These are phyloP conservation scores for Penicillium occitanis DNA, from an alignment of 2,329 filamentous ascomycete species.

Conservation along the genomic window DNA sequence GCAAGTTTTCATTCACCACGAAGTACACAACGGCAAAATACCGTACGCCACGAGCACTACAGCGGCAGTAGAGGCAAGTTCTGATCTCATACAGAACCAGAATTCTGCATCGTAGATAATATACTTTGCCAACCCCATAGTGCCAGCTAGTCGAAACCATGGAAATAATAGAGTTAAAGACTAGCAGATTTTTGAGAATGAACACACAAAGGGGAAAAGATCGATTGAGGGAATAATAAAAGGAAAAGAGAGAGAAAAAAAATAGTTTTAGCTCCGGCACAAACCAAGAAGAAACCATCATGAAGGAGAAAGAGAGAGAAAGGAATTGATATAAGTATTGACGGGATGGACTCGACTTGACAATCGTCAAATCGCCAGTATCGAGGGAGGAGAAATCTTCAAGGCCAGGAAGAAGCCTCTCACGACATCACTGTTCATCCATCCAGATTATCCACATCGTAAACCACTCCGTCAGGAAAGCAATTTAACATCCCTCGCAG, in stretches of 20 bases:
- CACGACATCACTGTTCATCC: not conserved
- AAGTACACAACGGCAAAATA: not conserved
- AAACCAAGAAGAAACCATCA: not conserved
- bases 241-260: not conserved
- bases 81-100: not conserved
- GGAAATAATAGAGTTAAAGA: not conserved
- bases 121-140: slow-evolving; percentile 4
- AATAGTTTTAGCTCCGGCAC: not conserved
- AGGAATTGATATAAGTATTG: not conserved
- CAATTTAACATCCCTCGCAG: slow-evolving; percentile 40
- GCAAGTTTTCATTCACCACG: not conserved
- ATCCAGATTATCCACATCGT: not conserved
- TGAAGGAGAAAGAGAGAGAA: not conserved
- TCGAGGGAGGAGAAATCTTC: not conserved
- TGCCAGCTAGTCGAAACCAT: not conserved
- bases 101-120: not conserved
- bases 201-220: not conserved
- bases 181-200: not conserved
- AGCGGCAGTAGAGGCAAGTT: not conserved
- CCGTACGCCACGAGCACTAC: not conserved
- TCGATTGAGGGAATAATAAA: slow-evolving; percentile 6
- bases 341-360: not conserved
- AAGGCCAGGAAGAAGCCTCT: not conserved
- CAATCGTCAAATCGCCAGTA: not conserved
- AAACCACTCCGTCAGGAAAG: not conserved